Base-by-base conservation (phyloP, 1,284 basidiomycete species). In the Thecaphora thlaspeos region DNA sequence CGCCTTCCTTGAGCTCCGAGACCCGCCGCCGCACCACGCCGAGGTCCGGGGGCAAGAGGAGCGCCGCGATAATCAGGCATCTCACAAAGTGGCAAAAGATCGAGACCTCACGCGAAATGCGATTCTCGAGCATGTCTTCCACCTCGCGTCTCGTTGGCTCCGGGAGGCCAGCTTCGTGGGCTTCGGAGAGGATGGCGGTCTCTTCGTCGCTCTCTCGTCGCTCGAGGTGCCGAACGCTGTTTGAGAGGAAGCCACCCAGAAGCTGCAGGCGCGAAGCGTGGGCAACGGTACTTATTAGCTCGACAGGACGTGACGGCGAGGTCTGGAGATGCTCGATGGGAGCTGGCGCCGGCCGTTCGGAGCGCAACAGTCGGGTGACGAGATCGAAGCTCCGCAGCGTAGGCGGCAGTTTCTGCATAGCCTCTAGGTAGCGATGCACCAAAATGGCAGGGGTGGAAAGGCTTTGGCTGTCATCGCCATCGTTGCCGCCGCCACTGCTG, bases 41-140 rank as follows among this genome's bases (percentile, higher is more conserved):
- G 8, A 47, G 36, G 26, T 47, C 46, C 7, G 46, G 46, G 3
- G 46, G 9, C n/a, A 40, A 47, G 10, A 47, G 11, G 24, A 47
- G 46, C 18, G 46, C 46, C 15, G 36, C 14, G 23, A 40, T 47
- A 37, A 47, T 22, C 22, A 47, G 22, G 22, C 37, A 30, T 8
- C 30, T 4, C 17, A 47, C 23, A 32, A 47, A 47, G 21, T 47
- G 46, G 28, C 36, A 39, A 24, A 47, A 47, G 11, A 21, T 30
- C 14, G 18, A 19, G 4, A 47, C 46, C 17, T 47, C 30, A 4
- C 37, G 18, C 8, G 37, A 19, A 23, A 47, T 39, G 11, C 12
- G 9, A 7, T 40, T 22, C n/a, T 47, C 46, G 15, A 47, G 37
- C 24, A 8, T 10, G 8, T 19, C 19, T 8, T 41, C 38, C 4